These are phyloP conservation scores for Dictyostelium citrinum DNA, from an alignment of 78 protist genomes.

Conservation along the genomic window DNA sequence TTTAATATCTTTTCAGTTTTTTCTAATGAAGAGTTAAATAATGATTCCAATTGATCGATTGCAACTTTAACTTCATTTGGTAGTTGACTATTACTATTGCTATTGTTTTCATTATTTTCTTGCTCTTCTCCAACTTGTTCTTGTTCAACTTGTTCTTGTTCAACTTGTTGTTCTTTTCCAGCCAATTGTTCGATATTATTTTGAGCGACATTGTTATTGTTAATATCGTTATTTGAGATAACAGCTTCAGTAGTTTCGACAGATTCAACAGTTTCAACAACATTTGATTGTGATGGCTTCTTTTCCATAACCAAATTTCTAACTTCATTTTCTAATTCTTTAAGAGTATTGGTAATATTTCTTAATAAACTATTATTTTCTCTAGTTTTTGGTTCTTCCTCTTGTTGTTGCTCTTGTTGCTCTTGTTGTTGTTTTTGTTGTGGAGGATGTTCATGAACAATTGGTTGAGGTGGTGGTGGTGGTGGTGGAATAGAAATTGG, in stretches of 20 bases:
- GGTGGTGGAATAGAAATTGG: not conserved
- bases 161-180: not conserved
- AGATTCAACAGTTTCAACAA: not conserved
- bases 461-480: not conserved
- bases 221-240: not conserved
- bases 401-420: not conserved
- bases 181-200: not conserved
- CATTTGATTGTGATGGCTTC: not conserved
- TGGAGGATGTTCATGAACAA: not conserved
- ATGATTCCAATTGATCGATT: slow-evolving; percentile 44
- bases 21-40: slow-evolving; percentile 38
- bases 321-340: slow-evolving; percentile 63
- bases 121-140: not conserved
- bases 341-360: slow-evolving; percentile 43
- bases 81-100: not conserved
- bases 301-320: not conserved
- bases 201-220: not conserved
- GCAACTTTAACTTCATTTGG: slow-evolving; percentile 39
- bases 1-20: slow-evolving; percentile 46
- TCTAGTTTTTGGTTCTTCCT: not conserved
- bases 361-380: slow-evolving; percentile 14
- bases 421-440: not conserved
- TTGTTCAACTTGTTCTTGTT: not conserved
- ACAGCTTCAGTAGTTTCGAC: not conserved
- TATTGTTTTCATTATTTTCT: not conserved